phyloP scores from a whole-genome alignment of 2,329 filamentous ascomycete species.

The Pseudopyricularia cyperi region DNA sequence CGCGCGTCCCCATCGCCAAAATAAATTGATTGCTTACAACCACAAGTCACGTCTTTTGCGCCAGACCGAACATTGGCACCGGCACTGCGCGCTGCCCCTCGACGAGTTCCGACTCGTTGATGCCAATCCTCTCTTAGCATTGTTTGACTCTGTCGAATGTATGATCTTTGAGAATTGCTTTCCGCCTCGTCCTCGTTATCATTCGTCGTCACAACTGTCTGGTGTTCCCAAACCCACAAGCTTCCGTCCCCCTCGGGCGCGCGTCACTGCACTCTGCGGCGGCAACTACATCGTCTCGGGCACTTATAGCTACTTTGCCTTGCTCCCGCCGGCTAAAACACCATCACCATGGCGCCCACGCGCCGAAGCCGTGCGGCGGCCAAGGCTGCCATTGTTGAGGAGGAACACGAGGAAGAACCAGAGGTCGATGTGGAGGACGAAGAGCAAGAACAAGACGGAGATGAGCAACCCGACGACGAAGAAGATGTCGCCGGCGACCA shows the following conservation, averaged over 20 bases:
- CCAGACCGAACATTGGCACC: no score
- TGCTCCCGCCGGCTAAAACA: neutral
- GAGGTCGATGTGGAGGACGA: conserved; percentile 9
- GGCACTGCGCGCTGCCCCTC: no score
- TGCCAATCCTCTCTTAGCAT: no score
- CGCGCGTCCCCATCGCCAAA: no score
- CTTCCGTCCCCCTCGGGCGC: neutral
- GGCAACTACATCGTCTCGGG: neutral
- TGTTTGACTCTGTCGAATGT: no score
- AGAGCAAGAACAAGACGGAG: conserved; percentile 11
- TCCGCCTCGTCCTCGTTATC: no score
- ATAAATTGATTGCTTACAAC: no score
- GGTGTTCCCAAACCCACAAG: neutral
- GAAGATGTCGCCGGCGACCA: conserved; percentile 7
- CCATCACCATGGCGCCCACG: conserved; percentile 1
- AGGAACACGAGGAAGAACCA: conserved; percentile 3
- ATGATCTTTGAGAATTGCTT: no score
- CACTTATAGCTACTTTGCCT: neutral
- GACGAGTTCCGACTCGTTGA: no score
- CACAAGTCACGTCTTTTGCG: no score
- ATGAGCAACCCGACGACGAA: neutral
- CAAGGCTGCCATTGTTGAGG: neutral
- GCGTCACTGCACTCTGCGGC: neutral
- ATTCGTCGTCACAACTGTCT: no score
- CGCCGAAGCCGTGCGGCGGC: neutral